Evolutionary conservation across 2,329 filamentous ascomycete genomes (phyloP), one percentile per base, ranked within the genome.

Genomic region (Trichoderma oligosporum): DNA sequence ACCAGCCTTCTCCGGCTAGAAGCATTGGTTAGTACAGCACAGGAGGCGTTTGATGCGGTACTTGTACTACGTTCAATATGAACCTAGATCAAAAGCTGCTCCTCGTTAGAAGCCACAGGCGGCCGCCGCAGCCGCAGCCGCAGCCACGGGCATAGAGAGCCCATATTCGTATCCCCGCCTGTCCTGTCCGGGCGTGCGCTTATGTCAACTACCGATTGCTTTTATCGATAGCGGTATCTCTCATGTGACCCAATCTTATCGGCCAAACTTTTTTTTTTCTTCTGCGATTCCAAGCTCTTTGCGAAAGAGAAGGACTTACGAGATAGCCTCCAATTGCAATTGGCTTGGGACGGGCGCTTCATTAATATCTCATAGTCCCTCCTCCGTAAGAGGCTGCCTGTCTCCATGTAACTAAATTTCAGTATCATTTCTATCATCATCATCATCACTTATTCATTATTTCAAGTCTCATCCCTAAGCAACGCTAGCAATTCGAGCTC

Each of bases 241-340:
- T 59, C 51, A 51, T 51, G 57, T 59, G 51, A 56, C 57, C 51
- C 36, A 44, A 16, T 57, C 20, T 62, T 67, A 69, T 69, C 67
- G 63, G 66, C 65, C 66, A 62, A 49, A 61, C 60, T 65, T 69
- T 71, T 70, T 70, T 66, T 64, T 62, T 68, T 66, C 66, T 65
- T 64, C 62, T 39, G 27, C 44, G 18, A 59, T 51, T 24, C n/a
- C 57, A 38, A 49, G 53, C 57, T 31, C 39, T 35, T 60, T 56
- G 55, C 51, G 46, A n/a, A 14, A 7, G 53, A 24, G 35, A 56
- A 56, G 25, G 51, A 58, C 57, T 51, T 58, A 55, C 63, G 61
- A 45, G 63, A 68, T 67, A 67, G 65, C 65, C 61, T 71, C 68
- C 65, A 62, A 27, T 46, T 39, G 55, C 61, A 60, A 61, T 63